Conservation (phyloP, 2,329 filamentous ascomycete species). For the Calonectria montana region DNA sequence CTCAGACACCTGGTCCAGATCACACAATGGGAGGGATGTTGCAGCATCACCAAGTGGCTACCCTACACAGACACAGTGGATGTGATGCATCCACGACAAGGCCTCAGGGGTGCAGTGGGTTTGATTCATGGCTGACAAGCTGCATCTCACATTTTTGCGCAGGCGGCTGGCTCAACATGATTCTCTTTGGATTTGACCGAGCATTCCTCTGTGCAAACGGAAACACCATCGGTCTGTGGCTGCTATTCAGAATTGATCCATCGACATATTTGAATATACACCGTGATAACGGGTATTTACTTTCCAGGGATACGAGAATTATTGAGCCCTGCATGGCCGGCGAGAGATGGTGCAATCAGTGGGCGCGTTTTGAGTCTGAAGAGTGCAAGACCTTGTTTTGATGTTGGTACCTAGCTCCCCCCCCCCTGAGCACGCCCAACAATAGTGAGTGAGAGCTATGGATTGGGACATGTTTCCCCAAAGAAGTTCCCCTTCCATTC, state of each 20-base stretch:
- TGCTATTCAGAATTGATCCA: background rate
- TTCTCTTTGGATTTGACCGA: background rate
- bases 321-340: background rate
- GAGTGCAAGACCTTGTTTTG: background rate
- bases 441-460: background rate
- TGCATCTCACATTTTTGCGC: background rate
- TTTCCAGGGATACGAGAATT: background rate
- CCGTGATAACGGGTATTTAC: background rate
- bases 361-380: background rate
- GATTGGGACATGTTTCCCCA: background rate
- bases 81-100: background rate
- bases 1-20: background rate
- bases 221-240: background rate
- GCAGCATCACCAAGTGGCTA: background rate
- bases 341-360: background rate
- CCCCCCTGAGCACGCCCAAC: background rate
- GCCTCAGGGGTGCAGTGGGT: background rate
- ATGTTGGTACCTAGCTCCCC: background rate
- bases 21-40: background rate
- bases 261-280: background rate
- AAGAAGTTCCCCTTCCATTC: background rate
- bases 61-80: background rate
- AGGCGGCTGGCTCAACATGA: background rate
- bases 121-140: background rate
- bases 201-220: background rate